phyloP scores from a whole-genome alignment of 2,329 filamentous ascomycete species.

The Calcarisporium arbuscula region DNA sequence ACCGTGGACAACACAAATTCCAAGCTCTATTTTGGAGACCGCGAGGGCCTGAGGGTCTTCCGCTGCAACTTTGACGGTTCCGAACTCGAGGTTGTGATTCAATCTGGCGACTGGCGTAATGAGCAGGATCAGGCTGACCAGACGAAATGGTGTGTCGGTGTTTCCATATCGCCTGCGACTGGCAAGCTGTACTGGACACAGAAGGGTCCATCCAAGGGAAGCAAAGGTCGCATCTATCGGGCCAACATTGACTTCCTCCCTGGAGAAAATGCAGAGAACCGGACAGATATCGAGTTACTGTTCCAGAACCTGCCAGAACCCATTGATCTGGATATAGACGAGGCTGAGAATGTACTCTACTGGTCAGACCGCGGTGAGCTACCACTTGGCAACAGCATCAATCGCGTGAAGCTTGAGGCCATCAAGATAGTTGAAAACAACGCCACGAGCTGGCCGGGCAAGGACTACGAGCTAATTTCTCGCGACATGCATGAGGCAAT shows the following conservation, averaged over 20 bases:
- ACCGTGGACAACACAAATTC: conserved; percentile 18
- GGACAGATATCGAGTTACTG: conserved; percentile 37
- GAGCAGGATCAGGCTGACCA: conserved; percentile 21
- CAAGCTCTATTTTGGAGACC: conserved; percentile 36
- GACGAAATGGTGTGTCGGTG: conserved; percentile 48
- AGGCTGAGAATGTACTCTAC: conserved; percentile 37
- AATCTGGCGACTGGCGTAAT: conserved; percentile 21
- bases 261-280: conserved; percentile 23
- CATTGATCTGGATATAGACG: conserved; percentile 51
- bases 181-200: conserved; percentile 54
- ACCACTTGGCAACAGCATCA: conserved; percentile 47
- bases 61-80: conserved; percentile 33
- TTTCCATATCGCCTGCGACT: conserved; percentile 36
- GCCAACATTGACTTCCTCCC: conserved; percentile 35
- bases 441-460: conserved; percentile 4
- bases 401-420: conserved; percentile 22
- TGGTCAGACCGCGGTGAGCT: conserved; percentile 57
- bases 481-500: conserved; percentile 39
- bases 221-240: conserved; percentile 45
- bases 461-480: conserved; percentile 21
- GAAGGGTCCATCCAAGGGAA: conserved; percentile 47
- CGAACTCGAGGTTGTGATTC: conserved; percentile 32
- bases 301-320: conserved; percentile 44
- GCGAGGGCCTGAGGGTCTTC: conserved; percentile 35
- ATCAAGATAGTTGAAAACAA: conserved; percentile 1